Conservation (phyloP, 257 asterid species). For the Catharanthus roseus region DNA sequence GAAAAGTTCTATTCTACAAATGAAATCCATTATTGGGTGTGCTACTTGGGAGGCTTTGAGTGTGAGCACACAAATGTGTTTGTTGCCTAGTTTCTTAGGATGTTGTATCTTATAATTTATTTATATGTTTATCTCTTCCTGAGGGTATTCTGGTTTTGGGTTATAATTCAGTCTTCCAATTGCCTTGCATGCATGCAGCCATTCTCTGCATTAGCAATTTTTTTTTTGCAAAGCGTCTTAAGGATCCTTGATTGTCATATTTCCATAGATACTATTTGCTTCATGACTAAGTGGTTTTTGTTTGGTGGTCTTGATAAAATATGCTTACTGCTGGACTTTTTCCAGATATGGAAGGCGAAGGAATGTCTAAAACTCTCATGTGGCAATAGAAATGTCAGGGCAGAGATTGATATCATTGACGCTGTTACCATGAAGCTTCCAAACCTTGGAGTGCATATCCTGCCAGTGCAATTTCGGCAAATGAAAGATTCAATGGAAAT, state of each 20-base stretch:
- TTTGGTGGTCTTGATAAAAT: not conserved
- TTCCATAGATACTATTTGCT: not conserved
- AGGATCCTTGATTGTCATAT: not conserved
- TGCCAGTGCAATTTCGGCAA: slow-evolving; percentile 93
- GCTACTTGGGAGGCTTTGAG: not conserved
- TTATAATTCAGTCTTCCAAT: not conserved
- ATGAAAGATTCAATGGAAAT: slow-evolving; percentile 95
- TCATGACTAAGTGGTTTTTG: not conserved
- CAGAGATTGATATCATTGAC: slow-evolving; percentile 78
- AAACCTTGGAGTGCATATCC: slow-evolving; percentile 85
- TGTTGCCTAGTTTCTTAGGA: not conserved
- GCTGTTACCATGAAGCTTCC: slow-evolving; percentile 95
- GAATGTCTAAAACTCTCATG: slow-evolving; percentile 89
- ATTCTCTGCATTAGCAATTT: not conserved
- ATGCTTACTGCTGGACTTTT: slow-evolving; percentile 10
- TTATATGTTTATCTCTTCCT: not conserved
- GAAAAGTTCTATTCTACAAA: not conserved
- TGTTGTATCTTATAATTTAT: not conserved
- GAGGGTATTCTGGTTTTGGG: not conserved
- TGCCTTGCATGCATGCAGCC: not conserved
- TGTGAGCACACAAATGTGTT: not conserved
- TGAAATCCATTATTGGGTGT: not conserved
- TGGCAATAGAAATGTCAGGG: slow-evolving; percentile 75
- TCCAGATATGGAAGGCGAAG: slow-evolving; percentile 97
- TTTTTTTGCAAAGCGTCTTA: too few relatives aligned